Conservation (phyloP, 2,329 filamentous ascomycete genomes). For the Fusarium sp. region DNA sequence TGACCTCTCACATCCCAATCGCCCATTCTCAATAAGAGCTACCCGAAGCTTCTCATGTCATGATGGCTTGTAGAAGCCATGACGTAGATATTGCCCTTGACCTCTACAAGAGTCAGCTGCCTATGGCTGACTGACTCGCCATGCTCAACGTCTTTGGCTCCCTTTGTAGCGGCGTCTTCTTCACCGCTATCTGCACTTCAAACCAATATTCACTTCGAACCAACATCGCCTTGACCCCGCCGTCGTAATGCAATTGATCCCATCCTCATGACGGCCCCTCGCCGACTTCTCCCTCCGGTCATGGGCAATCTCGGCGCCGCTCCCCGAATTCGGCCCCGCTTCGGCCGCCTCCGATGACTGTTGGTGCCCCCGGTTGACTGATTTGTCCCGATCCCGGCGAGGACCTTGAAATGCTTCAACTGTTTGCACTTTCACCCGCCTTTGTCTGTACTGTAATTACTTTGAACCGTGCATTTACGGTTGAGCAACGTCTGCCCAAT, state of each 20-base stretch:
- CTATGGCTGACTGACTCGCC: neutral
- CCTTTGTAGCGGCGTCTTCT: neutral
- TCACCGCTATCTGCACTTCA: neutral
- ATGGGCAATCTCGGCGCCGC: neutral
- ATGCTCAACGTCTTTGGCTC: neutral
- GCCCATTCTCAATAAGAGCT: neutral
- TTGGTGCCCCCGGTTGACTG: neutral
- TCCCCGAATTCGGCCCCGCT: slow-evolving; percentile 15
- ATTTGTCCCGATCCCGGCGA: neutral
- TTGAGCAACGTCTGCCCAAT: neutral
- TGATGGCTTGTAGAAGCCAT: neutral
- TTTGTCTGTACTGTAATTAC: neutral
- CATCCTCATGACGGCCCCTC: neutral
- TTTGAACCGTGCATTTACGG: neutral
- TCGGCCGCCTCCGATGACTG: slow-evolving; percentile 17
- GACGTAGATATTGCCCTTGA: neutral
- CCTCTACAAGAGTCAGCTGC: neutral
- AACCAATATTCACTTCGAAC: neutral
- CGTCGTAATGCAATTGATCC: neutral
- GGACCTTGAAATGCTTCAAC: neutral
- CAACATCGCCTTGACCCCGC: neutral
- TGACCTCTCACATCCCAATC: neutral
- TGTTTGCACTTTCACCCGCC: neutral
- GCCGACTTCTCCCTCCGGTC: neutral
- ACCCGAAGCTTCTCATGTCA: neutral